Evolutionary conservation across 1,139 yeast genomes (phyloP), one percentile per base, ranked within the genome.

Genomic region (Ashbya aceris): DNA sequence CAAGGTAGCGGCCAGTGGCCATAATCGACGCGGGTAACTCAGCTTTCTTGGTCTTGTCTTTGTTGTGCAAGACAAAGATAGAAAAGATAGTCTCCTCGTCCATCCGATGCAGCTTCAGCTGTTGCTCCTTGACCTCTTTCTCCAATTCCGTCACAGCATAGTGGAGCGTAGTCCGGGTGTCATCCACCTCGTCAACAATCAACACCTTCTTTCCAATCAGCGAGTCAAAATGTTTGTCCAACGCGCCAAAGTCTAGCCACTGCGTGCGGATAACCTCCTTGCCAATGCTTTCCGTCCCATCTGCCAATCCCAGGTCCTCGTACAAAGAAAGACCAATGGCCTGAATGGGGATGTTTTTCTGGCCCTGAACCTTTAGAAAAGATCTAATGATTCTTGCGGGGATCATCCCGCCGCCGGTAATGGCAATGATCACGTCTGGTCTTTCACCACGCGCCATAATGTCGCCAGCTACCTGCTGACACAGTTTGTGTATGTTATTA

Each of bases 371-470:
- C 65, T 86, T 87, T 56, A 89, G 70, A 66, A 89, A 89, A 1
- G 96, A 80, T 64, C 97, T 77, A 56, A 89, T 75, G 68, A 89
- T 89, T 62, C 97, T 77, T 27, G 97, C 96, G 12, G 97, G 97
- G 48, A 89, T 89, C 65, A 89, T 83, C 5, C 97, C 97, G 56
- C 97, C 95, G 49, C 95, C 95, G 57, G 75, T 76, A 57, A 89
- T 85, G 54, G 96, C 96, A 48, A 89, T 80, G 66, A 89, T 86
- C 51, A 86, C 71, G 64, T 84, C 91, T 27, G 96, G 96, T 57
- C 80, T 76, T 32, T 69, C 70, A 36, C 65, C 59, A 64, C 76
- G 79, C 38, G 69, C 71, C 62, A 83, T 75, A 58, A 87, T 77
- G 49, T 73, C 72, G 46, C 71, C 77, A 14, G 96, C 95, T 26